A percentile compares a stretch with the other conserved stretches of the same genome.
Conservation (phyloP, 2,329 filamentous ascomycete species). For the Davidsoniella virescens region DNA sequence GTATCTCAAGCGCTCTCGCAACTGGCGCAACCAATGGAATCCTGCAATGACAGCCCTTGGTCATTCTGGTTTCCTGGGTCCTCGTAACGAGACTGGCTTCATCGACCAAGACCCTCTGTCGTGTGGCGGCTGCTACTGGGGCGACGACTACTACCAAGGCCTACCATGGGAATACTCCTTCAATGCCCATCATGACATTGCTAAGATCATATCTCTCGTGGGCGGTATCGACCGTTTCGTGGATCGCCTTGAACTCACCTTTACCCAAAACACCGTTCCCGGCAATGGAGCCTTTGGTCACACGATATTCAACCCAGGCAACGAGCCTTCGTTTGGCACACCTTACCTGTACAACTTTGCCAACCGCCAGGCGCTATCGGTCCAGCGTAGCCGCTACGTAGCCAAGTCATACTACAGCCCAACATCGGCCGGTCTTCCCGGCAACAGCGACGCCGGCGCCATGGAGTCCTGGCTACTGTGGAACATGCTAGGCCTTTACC, state of each 20-base stretch:
- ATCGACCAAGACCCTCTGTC: constrained; percentile 37
- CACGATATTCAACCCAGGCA: constrained; percentile 50
- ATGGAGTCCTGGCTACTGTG: constrained; percentile 58
- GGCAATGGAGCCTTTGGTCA: constrained; percentile 29
- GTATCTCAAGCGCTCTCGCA: constrained; percentile 46
- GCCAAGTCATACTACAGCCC: constrained; percentile 44
- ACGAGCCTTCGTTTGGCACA: constrained; percentile 50
- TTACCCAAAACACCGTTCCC: constrained; percentile 30
- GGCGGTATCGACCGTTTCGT: constrained; percentile 42
- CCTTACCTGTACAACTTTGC: constrained; percentile 56
- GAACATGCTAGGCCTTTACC: constrained; percentile 53
- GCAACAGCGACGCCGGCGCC: constrained; percentile 55
- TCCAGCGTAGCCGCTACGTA: constrained; percentile 39
- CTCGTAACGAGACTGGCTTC: constrained; percentile 37
- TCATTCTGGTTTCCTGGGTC: constrained; percentile 51
- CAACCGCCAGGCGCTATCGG: constrained; percentile 43
- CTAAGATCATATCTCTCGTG: constrained; percentile 32
- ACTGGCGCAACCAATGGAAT: constrained; percentile 63
- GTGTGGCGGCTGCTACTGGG: constrained; percentile 52
- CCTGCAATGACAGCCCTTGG: constrained; percentile 36
- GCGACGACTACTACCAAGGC: constrained; percentile 42
- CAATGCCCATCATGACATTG: constrained; percentile 54
- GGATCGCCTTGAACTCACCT: constrained; percentile 43
- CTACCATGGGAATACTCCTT: constrained; percentile 50
- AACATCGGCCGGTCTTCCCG: constrained; percentile 41